Base-by-base conservation (phyloP, 495 filamentous ascomycete species). In the Penicillium salamii region DNA sequence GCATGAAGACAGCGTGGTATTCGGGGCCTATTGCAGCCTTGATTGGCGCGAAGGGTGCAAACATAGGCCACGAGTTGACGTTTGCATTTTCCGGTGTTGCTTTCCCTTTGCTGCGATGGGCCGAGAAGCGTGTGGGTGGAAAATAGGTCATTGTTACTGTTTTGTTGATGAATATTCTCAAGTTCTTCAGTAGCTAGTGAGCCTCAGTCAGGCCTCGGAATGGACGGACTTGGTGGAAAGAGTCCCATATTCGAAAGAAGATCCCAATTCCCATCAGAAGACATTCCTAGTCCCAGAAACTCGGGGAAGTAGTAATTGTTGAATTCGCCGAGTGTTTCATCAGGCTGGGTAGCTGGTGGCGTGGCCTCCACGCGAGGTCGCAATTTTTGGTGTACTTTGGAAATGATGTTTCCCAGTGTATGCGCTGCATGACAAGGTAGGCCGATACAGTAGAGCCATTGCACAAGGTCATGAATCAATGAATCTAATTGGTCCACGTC, bases 1-100 rank as follows among this genome's bases (percentile, higher is more conserved):
- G 86, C 13, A 88, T 88, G 83, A 75, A 80, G n/a, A 84, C 88
- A 57, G 63, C 71, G 0, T 88, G 85, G 84, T 88, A 74, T 52
- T 78, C 77, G 5, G 85, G 84, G 0, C 82, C 84, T 0, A 78
- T 89, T 42, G 83, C 80, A 2, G 74, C 73, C 41, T 63, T 80
- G 11, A 81, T 80, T 49, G 87, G 85, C 3, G 63, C 56, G 1
- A 35, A 23, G 23, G 83, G 85, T 13, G 86, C 82, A 9, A 87
- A 90, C 66, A 66, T 89, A 2, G 85, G 84, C 0, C 87, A 88
- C 62, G 80, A 86, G 70, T 48, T 88, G 28, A 86, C 67, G 4
- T 57, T 58, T 55, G 55, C 45, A 5, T 61, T 61, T 50, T 65
- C 55, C n/a, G 58, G 47, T 0, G 33, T 61, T 38, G 28, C 31